These are phyloP conservation scores for Spergularia bocconei DNA, from an alignment of 148 eudicot species.

Conservation along the genomic window DNA sequence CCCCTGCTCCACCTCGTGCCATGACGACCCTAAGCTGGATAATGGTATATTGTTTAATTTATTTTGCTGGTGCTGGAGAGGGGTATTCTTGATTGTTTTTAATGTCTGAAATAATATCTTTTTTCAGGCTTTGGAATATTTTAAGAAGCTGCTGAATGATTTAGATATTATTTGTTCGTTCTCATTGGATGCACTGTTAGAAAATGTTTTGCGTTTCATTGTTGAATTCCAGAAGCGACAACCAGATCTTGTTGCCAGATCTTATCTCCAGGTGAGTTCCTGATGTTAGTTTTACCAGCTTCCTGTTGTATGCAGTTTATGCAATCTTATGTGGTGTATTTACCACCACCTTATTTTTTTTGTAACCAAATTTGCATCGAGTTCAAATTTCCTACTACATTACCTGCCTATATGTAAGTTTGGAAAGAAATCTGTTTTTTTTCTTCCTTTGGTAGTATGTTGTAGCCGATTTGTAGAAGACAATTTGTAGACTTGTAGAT, in stretches of 20 bases:
- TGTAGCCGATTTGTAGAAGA: too few species aligned
- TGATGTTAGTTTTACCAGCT: slow-evolving; percentile 6
- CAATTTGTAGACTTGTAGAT: background rate
- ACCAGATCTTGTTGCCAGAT: slow-evolving; percentile 97
- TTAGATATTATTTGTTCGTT: slow-evolving; percentile 72
- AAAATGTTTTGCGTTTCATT: slow-evolving; percentile 64
- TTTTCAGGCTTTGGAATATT: slow-evolving; percentile 82
- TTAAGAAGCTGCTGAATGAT: slow-evolving; percentile 88
- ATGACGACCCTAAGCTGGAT: slow-evolving; percentile 82
- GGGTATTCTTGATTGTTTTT: slow-evolving; percentile 1
- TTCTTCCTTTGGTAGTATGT: too few species aligned
- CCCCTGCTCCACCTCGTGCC: slow-evolving; percentile 96
- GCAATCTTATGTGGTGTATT: background rate
- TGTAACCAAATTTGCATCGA: background rate
- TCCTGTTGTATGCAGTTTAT: background rate
- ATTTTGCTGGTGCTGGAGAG: background rate
- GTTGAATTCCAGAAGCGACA: slow-evolving; percentile 81
- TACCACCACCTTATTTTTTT: background rate
- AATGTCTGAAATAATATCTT: slow-evolving; percentile 1
- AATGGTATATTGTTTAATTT: slow-evolving; percentile 46
- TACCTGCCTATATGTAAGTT: background rate
- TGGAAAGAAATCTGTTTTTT: too few species aligned
- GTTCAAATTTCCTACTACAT: background rate
- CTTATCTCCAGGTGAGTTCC: slow-evolving; percentile 72
- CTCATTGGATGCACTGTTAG: slow-evolving; percentile 61